Base-by-base conservation (phyloP, 805 yeast genomes). In the Candida pseudofarinosa region DNA sequence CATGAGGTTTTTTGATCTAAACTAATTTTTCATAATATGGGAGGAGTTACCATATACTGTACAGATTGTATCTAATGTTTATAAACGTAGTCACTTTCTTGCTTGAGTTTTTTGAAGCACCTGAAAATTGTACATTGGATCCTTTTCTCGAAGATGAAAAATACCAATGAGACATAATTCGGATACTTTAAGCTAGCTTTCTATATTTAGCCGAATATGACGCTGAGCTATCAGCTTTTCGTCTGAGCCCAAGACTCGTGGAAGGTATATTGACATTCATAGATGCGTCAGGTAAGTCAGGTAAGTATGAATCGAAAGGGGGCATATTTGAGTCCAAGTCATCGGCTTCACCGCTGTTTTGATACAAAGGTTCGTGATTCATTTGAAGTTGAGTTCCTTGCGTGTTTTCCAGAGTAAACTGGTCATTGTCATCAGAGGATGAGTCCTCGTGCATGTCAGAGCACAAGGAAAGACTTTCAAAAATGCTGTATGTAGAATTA, bases 241-340 rank as follows among this genome's bases (percentile, higher is more conserved):
- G 28, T 10, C 28, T 23, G 10, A 23, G 28, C 28, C 28, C 28
- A 6, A 23, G 28, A 23, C 28, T 23, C 28, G 10, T 6, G 41
- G 49, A 60, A n/a, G 66, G 71, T n/a, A 70, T 55, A 37, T 67
- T 69, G 19, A 70, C 71, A 37, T 63, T 51, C 74, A 70, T 69
- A 2, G 72, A 74, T 0, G 74, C 73, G 10, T 10, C 28, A 16
- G 50, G 62, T 13, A 32, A 32, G 15, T 7, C 34, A 7, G 34
- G 17, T 46, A 49, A 18, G 52, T 59, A 8, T 47, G 52, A 5
- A 7, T 39, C 54, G 23, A 23, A 23, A 23, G 10, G 10, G 10
- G 28, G 28, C 7, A 32, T 13, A 15, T 32, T 32, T 18, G 42
- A 44, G 4, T 55, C 70, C 37, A 67, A 54, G 44, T 67, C 72